Evolutionary conservation across 2,329 filamentous ascomycete species (phyloP).

Genomic region (Fusarium verrucosum): DNA sequence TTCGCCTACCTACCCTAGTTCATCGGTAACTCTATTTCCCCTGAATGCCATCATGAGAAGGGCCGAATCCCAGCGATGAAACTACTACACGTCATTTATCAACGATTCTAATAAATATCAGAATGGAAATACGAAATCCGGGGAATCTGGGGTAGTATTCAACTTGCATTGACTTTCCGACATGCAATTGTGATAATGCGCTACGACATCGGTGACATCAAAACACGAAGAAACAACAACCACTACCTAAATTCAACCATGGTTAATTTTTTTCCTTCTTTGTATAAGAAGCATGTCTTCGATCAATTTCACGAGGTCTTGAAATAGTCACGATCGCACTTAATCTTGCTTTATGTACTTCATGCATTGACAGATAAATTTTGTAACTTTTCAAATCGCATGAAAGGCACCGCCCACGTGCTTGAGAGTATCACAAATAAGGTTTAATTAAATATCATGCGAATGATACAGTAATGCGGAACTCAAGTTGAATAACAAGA

Average conservation of each 20-base stretch:
- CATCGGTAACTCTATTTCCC: conserved; percentile 21
- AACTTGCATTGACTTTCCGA: background rate
- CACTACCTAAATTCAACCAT: background rate
- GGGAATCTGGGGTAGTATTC: conserved; percentile 2
- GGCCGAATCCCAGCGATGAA: conserved; percentile 14
- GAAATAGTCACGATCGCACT: no score
- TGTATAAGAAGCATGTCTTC: no score
- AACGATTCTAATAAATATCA: background rate
- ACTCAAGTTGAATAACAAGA: background rate
- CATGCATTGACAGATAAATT: no score
- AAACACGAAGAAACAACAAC: no score
- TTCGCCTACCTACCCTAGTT: background rate
- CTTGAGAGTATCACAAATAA: background rate
- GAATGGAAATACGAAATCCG: background rate
- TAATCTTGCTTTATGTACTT: no score
- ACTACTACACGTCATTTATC: background rate
- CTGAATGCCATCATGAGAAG: conserved; percentile 11
- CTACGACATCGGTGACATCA: background rate
- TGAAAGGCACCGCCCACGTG: no score
- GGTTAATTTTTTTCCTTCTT: no score
- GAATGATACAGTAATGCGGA: background rate
- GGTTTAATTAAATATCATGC: background rate
- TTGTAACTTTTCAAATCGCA: no score
- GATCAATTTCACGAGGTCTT: no score
- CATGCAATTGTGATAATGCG: background rate